Conservation (phyloP, 805 yeast species). For the Wickerhamiella lipophila region DNA sequence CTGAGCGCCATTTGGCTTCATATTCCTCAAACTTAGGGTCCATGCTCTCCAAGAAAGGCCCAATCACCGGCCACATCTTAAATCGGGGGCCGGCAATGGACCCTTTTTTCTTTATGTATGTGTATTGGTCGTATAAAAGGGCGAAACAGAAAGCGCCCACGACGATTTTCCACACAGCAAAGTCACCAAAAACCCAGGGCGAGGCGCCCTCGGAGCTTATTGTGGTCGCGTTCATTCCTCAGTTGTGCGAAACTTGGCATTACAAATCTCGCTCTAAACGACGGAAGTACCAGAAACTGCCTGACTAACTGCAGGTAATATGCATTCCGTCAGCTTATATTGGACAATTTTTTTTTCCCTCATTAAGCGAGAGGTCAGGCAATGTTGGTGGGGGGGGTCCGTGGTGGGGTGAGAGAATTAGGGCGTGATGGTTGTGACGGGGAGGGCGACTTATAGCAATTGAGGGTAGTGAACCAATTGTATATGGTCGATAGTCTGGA, state of each 20-base stretch:
- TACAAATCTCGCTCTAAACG: slow-evolving; percentile 5
- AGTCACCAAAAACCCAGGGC: background rate
- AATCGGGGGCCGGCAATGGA: slow-evolving; percentile 77
- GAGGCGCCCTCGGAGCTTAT: background rate
- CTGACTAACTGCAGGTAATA: background rate
- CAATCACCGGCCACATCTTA: slow-evolving; percentile 90
- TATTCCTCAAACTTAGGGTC: slow-evolving; percentile 95
- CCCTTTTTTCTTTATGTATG: slow-evolving; percentile 72
- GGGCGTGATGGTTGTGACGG: too few species aligned
- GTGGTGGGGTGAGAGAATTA: background rate
- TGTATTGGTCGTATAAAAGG: slow-evolving; percentile 33
- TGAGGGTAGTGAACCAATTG: too few species aligned
- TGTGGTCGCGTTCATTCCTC: slow-evolving; percentile 9
- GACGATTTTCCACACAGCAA: background rate
- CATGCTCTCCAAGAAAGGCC: slow-evolving; percentile 86
- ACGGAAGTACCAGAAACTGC: background rate
- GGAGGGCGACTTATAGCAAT: too few species aligned
- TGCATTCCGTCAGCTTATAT: background rate
- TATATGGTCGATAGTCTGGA: too few species aligned
- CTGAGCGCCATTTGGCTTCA: slow-evolving; percentile 85
- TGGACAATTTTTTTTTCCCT: background rate
- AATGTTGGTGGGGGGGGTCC: background rate
- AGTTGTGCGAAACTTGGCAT: background rate
- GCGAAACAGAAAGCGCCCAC: background rate
- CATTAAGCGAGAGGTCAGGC: background rate